A percentile compares a stretch with the other conserved stretches of the same genome.
These are phyloP conservation scores for Pisolithus orientalis DNA, from an alignment of 768 basidiomycete genomes.

Conservation along the genomic window DNA sequence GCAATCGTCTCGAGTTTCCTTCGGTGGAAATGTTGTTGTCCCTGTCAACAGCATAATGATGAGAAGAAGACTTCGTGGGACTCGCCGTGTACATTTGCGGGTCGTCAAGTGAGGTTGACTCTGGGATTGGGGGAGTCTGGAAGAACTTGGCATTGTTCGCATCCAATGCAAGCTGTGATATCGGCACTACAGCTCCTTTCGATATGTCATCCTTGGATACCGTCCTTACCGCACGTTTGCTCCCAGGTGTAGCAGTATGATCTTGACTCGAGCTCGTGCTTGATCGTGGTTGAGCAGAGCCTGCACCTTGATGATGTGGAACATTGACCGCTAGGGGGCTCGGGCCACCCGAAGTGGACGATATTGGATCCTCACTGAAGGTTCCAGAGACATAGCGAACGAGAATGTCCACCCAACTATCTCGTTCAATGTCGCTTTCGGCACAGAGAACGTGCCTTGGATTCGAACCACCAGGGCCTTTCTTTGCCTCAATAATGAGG, in stretches of 20 bases:
- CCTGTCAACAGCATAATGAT: slow-evolving; percentile 33
- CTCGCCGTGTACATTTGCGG: slow-evolving; percentile 35
- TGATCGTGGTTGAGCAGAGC: slow-evolving; percentile 44
- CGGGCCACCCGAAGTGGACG: slow-evolving; percentile 35
- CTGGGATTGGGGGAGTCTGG: slow-evolving; percentile 33
- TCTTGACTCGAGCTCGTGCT: slow-evolving; percentile 46
- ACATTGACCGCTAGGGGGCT: slow-evolving; percentile 19
- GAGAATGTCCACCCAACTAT: slow-evolving; percentile 91
- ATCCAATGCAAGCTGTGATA: slow-evolving; percentile 52
- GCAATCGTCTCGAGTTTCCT: slow-evolving; percentile 30
- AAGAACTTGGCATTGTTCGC: slow-evolving; percentile 53
- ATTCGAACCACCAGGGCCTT: slow-evolving; percentile 59
- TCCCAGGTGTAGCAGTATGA: slow-evolving; percentile 13
- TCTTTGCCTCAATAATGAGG: slow-evolving; percentile 88
- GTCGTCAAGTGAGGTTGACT: slow-evolving; percentile 18
- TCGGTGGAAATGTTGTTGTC: slow-evolving; percentile 16
- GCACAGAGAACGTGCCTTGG: slow-evolving; percentile 93
- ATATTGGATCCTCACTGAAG: slow-evolving; percentile 66
- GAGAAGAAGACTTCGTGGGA: slow-evolving; percentile 47
- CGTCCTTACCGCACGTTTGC: slow-evolving; percentile 34
- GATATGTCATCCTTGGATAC: slow-evolving; percentile 57
- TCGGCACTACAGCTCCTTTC: slow-evolving; percentile 47
- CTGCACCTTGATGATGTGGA: slow-evolving; percentile 19
- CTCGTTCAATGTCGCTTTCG: slow-evolving; percentile 89
- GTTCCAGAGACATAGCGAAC: slow-evolving; percentile 79